Evolutionary conservation across 129 eudicot species (phyloP).

Genomic region (Centaurea solstitialis): DNA sequence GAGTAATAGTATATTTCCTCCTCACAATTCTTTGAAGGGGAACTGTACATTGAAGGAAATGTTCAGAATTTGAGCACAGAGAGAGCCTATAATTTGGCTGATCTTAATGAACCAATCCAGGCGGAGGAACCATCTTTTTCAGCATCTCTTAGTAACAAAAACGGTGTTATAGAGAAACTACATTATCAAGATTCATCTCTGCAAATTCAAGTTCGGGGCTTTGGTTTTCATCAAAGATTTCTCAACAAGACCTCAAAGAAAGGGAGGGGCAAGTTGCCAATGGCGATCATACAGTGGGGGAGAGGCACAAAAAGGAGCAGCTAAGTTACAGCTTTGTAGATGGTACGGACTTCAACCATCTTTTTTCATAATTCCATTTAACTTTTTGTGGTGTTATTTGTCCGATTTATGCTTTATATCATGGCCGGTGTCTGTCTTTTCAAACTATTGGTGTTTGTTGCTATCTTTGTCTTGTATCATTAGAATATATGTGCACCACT

Average conservation of each 20-base stretch:
- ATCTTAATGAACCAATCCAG: slow-evolving; percentile 51
- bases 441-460: background rate
- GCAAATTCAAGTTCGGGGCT: slow-evolving; percentile 29
- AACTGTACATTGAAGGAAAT: slow-evolving; percentile 9
- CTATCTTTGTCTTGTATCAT: background rate
- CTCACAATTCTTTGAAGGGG: slow-evolving; percentile 10
- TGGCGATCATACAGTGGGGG: slow-evolving; percentile 7
- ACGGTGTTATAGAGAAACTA: slow-evolving; percentile 15
- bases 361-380: background rate
- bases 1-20: slow-evolving; percentile 4
- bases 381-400: background rate
- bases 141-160: slow-evolving; percentile 28
- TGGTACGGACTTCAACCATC: slow-evolving; percentile 30
- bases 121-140: slow-evolving; percentile 34
- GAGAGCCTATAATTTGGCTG: slow-evolving; percentile 30
- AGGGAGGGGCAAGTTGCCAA: slow-evolving; percentile 12
- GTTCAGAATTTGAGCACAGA: slow-evolving; percentile 4
- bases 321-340: slow-evolving; percentile 19
- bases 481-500: background rate
- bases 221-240: slow-evolving; percentile 21
- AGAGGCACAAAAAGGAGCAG: slow-evolving; percentile 27
- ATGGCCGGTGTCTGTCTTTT: background rate
- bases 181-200: slow-evolving; percentile 34
- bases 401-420: background rate
- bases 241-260: slow-evolving; percentile 11